Evolutionary conservation across 2,329 filamentous ascomycete species (phyloP).

Genomic region (Talaromyces amestolkiae): DNA sequence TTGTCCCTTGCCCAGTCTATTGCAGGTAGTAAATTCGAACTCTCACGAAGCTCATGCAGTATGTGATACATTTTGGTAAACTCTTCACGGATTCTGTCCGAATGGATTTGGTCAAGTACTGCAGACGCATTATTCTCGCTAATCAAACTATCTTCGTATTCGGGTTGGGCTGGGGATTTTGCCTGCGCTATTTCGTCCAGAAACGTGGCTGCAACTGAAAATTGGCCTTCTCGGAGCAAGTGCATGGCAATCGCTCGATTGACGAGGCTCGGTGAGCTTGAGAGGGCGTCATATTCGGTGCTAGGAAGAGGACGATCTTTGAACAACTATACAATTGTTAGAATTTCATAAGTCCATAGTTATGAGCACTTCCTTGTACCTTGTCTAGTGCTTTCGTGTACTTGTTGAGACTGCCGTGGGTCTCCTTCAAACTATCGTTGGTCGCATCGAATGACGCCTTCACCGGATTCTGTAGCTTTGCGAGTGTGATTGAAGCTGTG

Average conservation of each 20-base stretch:
- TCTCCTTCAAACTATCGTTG: conserved; percentile 76
- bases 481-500: conserved; percentile 69
- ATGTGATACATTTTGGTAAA: conserved; percentile 92
- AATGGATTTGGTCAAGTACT: conserved; percentile 59
- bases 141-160: conserved; percentile 27
- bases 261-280: conserved; percentile 71
- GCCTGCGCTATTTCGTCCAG: conserved; percentile 65
- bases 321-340: conserved; percentile 52
- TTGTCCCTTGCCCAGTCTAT: conserved; percentile 82
- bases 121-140: conserved; percentile 40
- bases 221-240: conserved; percentile 88
- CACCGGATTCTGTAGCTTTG: conserved; percentile 80
- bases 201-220: conserved; percentile 81
- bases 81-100: conserved; percentile 68
- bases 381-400: conserved; percentile 84
- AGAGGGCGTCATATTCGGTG: conserved; percentile 77
- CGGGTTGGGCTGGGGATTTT: conserved; percentile 38
- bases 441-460: conserved; percentile 77
- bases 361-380: conserved; percentile 46
- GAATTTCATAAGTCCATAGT: not conserved
- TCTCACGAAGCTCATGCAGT: conserved; percentile 69
- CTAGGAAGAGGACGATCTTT: conserved; percentile 68
- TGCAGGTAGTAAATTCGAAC: conserved; percentile 72
- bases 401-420: conserved; percentile 76
- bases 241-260: conserved; percentile 97